Evolutionary conservation across 371 early-diverging fungal species (phyloP).

Genomic region (Batkoa obscura): DNA sequence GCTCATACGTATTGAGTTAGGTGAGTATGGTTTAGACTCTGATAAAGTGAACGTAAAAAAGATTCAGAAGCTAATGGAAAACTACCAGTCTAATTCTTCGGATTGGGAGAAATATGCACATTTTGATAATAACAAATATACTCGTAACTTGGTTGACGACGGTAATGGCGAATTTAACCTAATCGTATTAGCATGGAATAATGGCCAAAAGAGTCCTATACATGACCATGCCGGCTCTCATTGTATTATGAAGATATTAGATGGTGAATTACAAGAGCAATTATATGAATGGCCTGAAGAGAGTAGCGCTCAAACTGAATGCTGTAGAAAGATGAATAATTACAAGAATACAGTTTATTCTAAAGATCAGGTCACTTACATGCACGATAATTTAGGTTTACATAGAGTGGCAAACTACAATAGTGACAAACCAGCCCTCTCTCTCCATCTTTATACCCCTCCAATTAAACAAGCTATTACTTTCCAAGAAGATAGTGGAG

Average conservation of each 20-base stretch:
- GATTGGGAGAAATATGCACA: constrained; percentile 66
- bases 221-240: constrained; percentile 88
- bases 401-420: constrained; percentile 65
- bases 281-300: constrained; percentile 50
- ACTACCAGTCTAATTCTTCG: constrained; percentile 30
- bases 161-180: constrained; percentile 92
- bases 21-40: constrained; percentile 29
- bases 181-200: constrained; percentile 78
- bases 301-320: constrained; percentile 2
- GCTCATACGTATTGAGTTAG: constrained; percentile 24
- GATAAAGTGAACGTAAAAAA: constrained; percentile 32
- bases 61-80: constrained; percentile 37
- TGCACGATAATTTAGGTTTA: constrained; percentile 74
- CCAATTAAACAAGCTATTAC: constrained; percentile 70
- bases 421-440: constrained; percentile 36
- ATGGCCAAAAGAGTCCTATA: constrained; percentile 44
- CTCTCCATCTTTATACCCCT: constrained; percentile 84
- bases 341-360: constrained; percentile 22
- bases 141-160: constrained; percentile 74
- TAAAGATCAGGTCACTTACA: constrained; percentile 63
- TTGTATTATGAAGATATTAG: constrained; percentile 83
- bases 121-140: constrained; percentile 59
- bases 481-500: constrained; percentile 57
- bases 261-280: constrained; percentile 64
- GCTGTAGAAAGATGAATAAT: constrained; percentile 16